A percentile compares a stretch with the other conserved stretches of the same genome.
phyloP scores from a whole-genome alignment of 805 yeast species.

The Komagataella ulmi region DNA sequence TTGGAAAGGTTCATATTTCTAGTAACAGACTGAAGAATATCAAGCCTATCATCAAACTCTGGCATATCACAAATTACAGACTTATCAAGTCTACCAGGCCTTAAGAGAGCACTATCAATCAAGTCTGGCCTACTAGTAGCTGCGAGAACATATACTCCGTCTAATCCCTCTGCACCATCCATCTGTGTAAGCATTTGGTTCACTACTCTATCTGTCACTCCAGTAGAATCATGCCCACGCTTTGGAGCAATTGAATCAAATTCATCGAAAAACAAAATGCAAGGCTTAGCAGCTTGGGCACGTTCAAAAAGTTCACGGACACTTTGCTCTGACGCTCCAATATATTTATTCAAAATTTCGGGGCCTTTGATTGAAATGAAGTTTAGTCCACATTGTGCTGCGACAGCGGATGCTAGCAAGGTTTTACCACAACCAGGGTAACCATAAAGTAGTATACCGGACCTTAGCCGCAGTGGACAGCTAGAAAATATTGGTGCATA shows the following conservation, averaged over 20 bases:
- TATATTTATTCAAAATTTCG: conserved; percentile 85
- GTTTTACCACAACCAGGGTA: conserved; percentile 99
- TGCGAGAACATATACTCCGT: conserved; percentile 92
- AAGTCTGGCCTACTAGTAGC: conserved; percentile 95
- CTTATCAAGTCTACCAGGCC: conserved; percentile 95
- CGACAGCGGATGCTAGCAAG: conserved; percentile 81
- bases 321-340: conserved; percentile 94
- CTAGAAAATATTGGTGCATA: conserved; percentile 89
- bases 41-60: conserved; percentile 49
- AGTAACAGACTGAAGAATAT: conserved; percentile 49
- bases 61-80: conserved; percentile 89
- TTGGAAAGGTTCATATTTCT: conserved; percentile 45
- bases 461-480: conserved; percentile 77
- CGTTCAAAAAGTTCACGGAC: conserved; percentile 88
- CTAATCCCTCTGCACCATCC: conserved; percentile 98
- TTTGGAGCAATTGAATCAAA: conserved; percentile 96
- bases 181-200: conserved; percentile 94
- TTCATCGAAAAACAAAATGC: conserved; percentile 87
- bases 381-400: conserved; percentile 86
- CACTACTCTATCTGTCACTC: conserved; percentile 95
- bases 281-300: conserved; percentile 91
- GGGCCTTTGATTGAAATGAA: conserved; percentile 94
- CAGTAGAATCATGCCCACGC: conserved; percentile 95
- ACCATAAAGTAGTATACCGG: conserved; percentile 86
- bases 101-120: conserved; percentile 83